Percentiles rank a stretch among this genome's conserved stretches.
phyloP scores from a whole-genome alignment of 768 basidiomycete genomes.

The Cubamyces lactineus region DNA sequence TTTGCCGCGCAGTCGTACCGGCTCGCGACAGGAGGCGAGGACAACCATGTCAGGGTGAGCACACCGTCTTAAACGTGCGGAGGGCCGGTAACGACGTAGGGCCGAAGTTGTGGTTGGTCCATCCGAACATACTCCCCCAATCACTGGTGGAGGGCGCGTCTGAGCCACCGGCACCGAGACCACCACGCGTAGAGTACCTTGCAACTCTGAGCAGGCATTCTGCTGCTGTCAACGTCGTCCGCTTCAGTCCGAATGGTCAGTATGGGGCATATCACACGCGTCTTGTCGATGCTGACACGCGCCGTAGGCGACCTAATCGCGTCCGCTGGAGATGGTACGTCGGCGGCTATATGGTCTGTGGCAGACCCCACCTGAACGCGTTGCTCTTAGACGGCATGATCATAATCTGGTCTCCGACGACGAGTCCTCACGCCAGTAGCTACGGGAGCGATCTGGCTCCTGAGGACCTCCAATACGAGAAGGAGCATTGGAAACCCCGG shows the following conservation, averaged over 20 bases:
- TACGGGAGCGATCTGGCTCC: conserved; percentile 83
- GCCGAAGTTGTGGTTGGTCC: conserved; percentile 87
- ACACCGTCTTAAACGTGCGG: neutral
- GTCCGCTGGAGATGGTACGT: conserved; percentile 94
- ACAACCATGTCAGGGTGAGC: conserved; percentile 93
- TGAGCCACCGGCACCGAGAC: conserved; percentile 46
- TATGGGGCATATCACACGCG: neutral
- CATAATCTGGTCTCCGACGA: conserved; percentile 90
- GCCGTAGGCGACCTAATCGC: conserved; percentile 83
- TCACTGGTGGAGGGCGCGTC: conserved; percentile 51
- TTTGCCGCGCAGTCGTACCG: conserved; percentile 80
- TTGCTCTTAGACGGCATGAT: conserved; percentile 85
- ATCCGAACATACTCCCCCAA: conserved; percentile 83
- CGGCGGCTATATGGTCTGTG: neutral
- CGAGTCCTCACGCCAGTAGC: conserved; percentile 65
- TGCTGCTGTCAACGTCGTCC: conserved; percentile 93
- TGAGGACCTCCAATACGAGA: conserved; percentile 86
- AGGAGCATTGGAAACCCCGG: conserved; percentile 93
- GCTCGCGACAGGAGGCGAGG: conserved; percentile 94
- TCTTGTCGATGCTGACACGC: conserved; percentile 10
- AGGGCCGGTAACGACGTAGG: neutral
- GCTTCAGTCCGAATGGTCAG: conserved; percentile 93
- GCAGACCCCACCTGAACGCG: conserved; percentile 1
- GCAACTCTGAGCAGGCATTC: conserved; percentile 93
- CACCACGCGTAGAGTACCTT: conserved; percentile 94